phyloP scores from a whole-genome alignment of 2,329 filamentous ascomycete species.

The Pseudogymnoascus sp. region DNA sequence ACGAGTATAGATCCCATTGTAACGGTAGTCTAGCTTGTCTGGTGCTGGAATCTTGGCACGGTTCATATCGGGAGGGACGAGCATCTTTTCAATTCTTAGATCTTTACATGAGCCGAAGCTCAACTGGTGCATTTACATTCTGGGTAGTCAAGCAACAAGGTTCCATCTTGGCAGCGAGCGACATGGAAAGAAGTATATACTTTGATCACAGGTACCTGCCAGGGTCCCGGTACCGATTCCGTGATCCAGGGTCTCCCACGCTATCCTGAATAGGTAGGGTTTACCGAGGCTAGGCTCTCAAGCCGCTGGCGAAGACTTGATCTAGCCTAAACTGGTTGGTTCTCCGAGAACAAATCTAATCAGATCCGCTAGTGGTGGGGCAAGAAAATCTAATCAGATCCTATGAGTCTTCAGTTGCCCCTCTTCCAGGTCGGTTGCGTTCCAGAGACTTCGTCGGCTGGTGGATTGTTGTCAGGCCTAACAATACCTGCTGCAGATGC shows the following conservation, averaged over 20 bases:
- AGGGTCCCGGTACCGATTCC: neutral
- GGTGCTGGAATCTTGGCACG: conserved; percentile 9
- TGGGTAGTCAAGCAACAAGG: conserved; percentile 4
- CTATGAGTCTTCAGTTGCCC: neutral
- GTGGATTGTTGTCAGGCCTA: neutral
- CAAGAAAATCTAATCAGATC: conserved; percentile 7
- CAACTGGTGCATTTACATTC: conserved; percentile 3
- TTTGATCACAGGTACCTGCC: neutral
- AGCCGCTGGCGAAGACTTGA: neutral
- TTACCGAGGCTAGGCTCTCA: neutral
- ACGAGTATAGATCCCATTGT: conserved; percentile 12
- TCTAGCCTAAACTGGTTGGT: neutral
- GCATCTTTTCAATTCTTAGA: conserved; percentile 4
- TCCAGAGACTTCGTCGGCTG: neutral
- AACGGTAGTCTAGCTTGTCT: neutral
- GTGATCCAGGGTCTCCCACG: neutral
- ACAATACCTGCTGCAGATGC: neutral
- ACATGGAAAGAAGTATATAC: conserved; percentile 3
- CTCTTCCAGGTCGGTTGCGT: neutral
- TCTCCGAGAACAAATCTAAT: conserved; percentile 1
- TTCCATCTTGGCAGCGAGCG: neutral
- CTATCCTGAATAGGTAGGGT: neutral
- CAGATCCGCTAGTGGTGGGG: neutral
- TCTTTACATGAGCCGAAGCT: neutral
- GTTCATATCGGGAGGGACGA: neutral